A percentile compares a stretch with the other conserved stretches of the same genome.
Evolutionary conservation across 345 rosid genomes (phyloP).

Genomic region (Mallotus nudiflorus): DNA sequence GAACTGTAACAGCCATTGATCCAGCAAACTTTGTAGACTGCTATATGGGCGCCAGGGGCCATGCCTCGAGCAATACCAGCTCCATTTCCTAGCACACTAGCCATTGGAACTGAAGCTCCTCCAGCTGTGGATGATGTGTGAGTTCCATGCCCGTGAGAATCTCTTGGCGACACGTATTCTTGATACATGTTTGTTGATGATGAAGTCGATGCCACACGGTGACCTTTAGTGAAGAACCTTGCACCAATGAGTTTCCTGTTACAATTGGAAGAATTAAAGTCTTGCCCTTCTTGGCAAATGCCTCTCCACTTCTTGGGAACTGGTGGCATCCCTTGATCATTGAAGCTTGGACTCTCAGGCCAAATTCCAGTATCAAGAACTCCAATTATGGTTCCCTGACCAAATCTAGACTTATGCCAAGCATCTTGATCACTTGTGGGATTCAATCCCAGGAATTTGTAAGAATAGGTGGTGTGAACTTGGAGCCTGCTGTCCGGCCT

Average conservation of each 20-base stretch:
- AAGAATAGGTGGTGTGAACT: slow-evolving; percentile 82
- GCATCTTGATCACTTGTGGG: slow-evolving; percentile 37
- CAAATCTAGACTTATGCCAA: slow-evolving; percentile 63
- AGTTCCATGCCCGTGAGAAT: slow-evolving; percentile 86
- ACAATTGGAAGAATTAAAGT: slow-evolving; percentile 55
- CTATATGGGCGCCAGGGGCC: slow-evolving; percentile 87
- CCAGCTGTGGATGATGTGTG: slow-evolving; percentile 88
- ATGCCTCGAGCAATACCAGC: slow-evolving; percentile 84
- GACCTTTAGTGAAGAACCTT: slow-evolving; percentile 79
- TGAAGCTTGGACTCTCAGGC: slow-evolving; percentile 92
- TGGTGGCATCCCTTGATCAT: slow-evolving; percentile 66
- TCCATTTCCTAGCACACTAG: slow-evolving; percentile 68
- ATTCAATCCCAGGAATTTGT: slow-evolving; percentile 74
- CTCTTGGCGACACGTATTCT: slow-evolving; percentile 75
- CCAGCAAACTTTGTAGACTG: slow-evolving; percentile 91
- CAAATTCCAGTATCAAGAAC: slow-evolving; percentile 87
- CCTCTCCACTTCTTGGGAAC: slow-evolving; percentile 81
- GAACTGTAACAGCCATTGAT: slow-evolving; percentile 82
- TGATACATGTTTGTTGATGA: slow-evolving; percentile 40
- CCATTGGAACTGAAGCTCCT: slow-evolving; percentile 68
- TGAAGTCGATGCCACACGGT: slow-evolving; percentile 48
- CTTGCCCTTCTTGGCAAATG: slow-evolving; percentile 72
- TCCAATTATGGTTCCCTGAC: slow-evolving; percentile 66
- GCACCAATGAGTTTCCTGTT: slow-evolving; percentile 86
- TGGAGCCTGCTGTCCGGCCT: slow-evolving; percentile 65